These are phyloP conservation scores for Lophium mytilinum DNA, from an alignment of 495 filamentous ascomycete species.

Conservation along the genomic window DNA sequence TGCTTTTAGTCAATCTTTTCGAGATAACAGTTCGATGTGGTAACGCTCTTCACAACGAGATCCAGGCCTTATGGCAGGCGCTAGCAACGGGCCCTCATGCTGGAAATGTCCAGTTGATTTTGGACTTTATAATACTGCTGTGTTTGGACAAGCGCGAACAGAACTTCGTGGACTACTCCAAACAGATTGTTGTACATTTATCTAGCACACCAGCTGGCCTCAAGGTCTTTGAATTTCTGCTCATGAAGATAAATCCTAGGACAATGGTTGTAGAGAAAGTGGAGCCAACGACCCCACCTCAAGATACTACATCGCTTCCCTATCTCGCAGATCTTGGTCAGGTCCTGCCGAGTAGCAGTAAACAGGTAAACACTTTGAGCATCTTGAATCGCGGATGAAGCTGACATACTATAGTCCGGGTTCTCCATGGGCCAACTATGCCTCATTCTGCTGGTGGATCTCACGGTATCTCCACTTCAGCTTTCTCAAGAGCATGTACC, in stretches of 20 bases:
- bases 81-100: slow-evolving; percentile 86
- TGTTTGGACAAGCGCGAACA: slow-evolving; percentile 91
- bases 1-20: slow-evolving; percentile 89
- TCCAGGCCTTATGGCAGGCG: slow-evolving; percentile 95
- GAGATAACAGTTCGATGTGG: slow-evolving; percentile 93
- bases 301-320: slow-evolving; percentile 65
- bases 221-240: slow-evolving; percentile 87
- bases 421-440: slow-evolving; percentile 90
- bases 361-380: slow-evolving; percentile 50
- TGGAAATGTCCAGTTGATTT: slow-evolving; percentile 89
- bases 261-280: slow-evolving; percentile 85
- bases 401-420: slow-evolving; percentile 43
- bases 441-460: slow-evolving; percentile 86
- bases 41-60: slow-evolving; percentile 83
- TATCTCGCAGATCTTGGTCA: slow-evolving; percentile 81
- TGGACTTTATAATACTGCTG: slow-evolving; percentile 91
- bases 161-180: slow-evolving; percentile 94
- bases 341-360: slow-evolving; percentile 77
- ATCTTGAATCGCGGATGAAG: neutral
- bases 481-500: slow-evolving; percentile 69
- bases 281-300: slow-evolving; percentile 60
- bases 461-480: slow-evolving; percentile 87
- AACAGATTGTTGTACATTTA: slow-evolving; percentile 93
- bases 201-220: slow-evolving; percentile 84
- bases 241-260: slow-evolving; percentile 81